These are phyloP conservation scores for Myxozyma melibiosi DNA, from an alignment of 805 yeast genomes.

Conservation along the genomic window DNA sequence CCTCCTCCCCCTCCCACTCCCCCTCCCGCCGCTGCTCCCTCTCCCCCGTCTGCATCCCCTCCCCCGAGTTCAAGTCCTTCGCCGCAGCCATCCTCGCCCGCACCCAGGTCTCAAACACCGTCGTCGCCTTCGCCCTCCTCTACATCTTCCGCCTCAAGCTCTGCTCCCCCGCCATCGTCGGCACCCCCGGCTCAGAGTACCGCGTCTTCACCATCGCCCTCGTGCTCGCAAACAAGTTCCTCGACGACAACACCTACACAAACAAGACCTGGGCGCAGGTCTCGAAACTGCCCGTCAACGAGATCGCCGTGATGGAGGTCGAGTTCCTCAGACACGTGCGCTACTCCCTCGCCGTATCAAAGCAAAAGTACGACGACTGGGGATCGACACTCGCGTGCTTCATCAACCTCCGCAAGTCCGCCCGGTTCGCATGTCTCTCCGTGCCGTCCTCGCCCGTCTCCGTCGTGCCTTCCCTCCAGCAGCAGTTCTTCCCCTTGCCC, in stretches of 20 bases:
- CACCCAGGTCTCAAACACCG: constrained; percentile 40
- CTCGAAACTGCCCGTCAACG: constrained; percentile 68
- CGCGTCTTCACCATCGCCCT: constrained; percentile 60
- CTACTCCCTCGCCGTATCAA: constrained; percentile 23
- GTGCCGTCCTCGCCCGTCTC: constrained; percentile 26
- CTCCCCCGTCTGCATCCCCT: constrained; percentile 29
- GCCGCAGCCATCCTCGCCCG: constrained; percentile 37
- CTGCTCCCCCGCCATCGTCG: constrained; percentile 32
- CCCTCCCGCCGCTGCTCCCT: constrained; percentile 1
- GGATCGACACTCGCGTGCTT: constrained; percentile 18
- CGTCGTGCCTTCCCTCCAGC: background rate
- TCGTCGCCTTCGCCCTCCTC: constrained; percentile 41
- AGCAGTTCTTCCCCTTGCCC: background rate
- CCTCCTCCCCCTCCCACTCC: constrained; percentile 7
- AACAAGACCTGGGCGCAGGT: constrained; percentile 96
- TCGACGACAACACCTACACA: constrained; percentile 95
- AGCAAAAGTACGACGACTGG: constrained; percentile 22
- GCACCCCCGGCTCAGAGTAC: constrained; percentile 43
- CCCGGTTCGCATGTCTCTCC: constrained; percentile 20
- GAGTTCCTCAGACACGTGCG: constrained; percentile 24
- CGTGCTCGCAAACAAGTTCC: constrained; percentile 87
- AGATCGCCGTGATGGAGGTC: constrained; percentile 44
- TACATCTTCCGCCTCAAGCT: constrained; percentile 40
- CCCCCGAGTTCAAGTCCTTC: constrained; percentile 39
- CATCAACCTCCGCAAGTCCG: constrained; percentile 13